Base-by-base conservation (phyloP, 1,284 basidiomycete species). In the Tetrapyrgos nigripes region DNA sequence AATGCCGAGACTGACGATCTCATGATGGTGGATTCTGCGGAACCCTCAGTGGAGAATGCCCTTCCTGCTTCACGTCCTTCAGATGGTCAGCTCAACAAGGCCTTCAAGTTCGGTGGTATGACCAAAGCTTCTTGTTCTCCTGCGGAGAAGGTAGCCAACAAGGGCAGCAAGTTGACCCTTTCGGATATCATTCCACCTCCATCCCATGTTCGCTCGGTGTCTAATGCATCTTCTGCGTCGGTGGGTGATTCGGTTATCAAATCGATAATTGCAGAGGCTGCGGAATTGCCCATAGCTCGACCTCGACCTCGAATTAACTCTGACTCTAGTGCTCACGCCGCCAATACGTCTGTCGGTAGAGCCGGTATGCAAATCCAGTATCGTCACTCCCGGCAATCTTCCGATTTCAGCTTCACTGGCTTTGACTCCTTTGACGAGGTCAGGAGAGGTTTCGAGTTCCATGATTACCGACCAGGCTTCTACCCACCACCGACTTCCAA, bases 401-500 rank as follows among this genome's bases (percentile, higher is more conserved):
- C 88, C 0, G 80, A 71, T 2, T 69, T 82, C 46, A 91, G 89
- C 69, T 92, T 92, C 67, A 78, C 74, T 4, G 89, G 89, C 0
- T 79, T 91, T 26, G 86, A 89, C 33, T 88, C 87, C 0, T 92
- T 91, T 66, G 85, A 87, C 19, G 89, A 91, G 65, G 83, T 92
- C 14, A 76, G 89, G 23, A 81, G 88, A 54, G 88, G 86, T 1
- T 92, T 91, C 62, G 90, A 92, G 68, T 91, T 88, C 70, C 77
- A 77, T 27, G 76, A 81, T n/a, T 76, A 80, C 48, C 81, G 86
- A 0, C 85, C 86, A 4, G 73, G 81, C 1, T 91, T 90, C 69
- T 91, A 91, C 67, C 87, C 88, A 6, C 24, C 27, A 23, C 55
- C 56, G 19, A 44, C 55, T 23, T 33, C 53, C 9, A 43, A 33